Evolutionary conservation across 75 land plant genomes (phyloP), one percentile per base, ranked within the genome.

Genomic region (Gnetum montanum): DNA sequence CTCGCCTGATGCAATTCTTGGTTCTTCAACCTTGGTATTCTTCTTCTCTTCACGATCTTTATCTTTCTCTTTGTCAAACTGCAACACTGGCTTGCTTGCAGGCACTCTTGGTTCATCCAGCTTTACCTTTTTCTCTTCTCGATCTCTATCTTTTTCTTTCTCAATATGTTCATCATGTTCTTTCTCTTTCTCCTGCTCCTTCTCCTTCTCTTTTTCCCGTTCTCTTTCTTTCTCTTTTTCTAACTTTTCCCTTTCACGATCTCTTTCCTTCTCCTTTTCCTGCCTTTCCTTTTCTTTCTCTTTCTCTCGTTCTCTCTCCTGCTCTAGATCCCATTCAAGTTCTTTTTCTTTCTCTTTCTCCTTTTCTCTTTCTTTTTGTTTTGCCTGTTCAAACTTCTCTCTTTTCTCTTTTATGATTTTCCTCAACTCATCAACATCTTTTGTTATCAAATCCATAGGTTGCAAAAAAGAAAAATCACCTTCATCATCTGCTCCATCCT

Each of bases 381-480:
- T 77, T 31, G 82, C 88, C 44, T 81, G 75, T 31, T 68, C 75
- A 23, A 83, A 23, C 40, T 49, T 83, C 34, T 73, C 80, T 58
- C 71, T 90, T 60, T 60, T 89, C 55, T 83, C 90, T 62, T 80
- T 82, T 57, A 94, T 72, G 34, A 89, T 89, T 68, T 68, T 66
- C 15, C 70, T 77, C 36, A 94, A 65, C 80, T 94, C 85, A 69
- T 54, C n/a, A 34, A 86, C 82, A 78, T 90, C 77, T 54, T 89
- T 94, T 30, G 98, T 85, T n/a, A 94, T 79, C 24, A 94, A 75
- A 54, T 94, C 98, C 71, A 83, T 50, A 43, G 98, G 98, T 68
- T 85, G 85, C 38, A 94, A 44, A 46, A 89, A 78, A 13, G 91
- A 78, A 47, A 90, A 94, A 54, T 94, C 98, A 27, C 82, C 96